These are phyloP conservation scores for Malania oleifera DNA, from an alignment of 164 flowering plant species.

Conservation along the genomic window DNA sequence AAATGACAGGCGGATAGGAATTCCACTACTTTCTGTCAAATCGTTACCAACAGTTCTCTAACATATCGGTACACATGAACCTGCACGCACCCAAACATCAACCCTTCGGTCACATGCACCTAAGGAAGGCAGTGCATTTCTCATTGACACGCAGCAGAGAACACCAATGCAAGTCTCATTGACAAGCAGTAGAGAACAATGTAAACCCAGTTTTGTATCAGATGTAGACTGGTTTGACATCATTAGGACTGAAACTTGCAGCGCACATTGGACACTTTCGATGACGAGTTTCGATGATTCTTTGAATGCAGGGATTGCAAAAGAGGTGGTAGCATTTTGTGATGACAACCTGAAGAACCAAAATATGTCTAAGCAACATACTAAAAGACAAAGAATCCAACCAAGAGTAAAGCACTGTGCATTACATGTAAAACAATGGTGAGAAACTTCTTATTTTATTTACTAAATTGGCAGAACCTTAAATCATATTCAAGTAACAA, in stretches of 20 bases:
- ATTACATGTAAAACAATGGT: background rate
- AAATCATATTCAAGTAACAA: no score
- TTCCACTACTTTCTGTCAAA: background rate
- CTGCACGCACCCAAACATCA: background rate
- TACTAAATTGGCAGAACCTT: no score
- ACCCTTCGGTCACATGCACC: background rate
- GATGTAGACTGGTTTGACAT: slow-evolving; percentile 86
- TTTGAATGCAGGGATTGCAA: slow-evolving; percentile 76
- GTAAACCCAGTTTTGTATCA: slow-evolving; percentile 25
- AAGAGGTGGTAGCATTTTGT: slow-evolving; percentile 95
- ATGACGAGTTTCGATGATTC: slow-evolving; percentile 56
- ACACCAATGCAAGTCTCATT: background rate
- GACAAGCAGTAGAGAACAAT: background rate
- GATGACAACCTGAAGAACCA: slow-evolving; percentile 75
- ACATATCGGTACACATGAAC: background rate
- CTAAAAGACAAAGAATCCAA: background rate
- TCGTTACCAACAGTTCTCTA: background rate
- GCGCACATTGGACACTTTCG: slow-evolving; percentile 78
- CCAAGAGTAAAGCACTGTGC: background rate
- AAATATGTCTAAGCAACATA: background rate
- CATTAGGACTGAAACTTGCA: slow-evolving; percentile 77
- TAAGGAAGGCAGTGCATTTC: background rate
- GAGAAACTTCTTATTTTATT: no score
- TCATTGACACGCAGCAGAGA: background rate
- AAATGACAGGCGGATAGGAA: slow-evolving; percentile 1